Evolutionary conservation across 106 monocot genomes (phyloP).

Genomic region (Dendrobium catenatum): DNA sequence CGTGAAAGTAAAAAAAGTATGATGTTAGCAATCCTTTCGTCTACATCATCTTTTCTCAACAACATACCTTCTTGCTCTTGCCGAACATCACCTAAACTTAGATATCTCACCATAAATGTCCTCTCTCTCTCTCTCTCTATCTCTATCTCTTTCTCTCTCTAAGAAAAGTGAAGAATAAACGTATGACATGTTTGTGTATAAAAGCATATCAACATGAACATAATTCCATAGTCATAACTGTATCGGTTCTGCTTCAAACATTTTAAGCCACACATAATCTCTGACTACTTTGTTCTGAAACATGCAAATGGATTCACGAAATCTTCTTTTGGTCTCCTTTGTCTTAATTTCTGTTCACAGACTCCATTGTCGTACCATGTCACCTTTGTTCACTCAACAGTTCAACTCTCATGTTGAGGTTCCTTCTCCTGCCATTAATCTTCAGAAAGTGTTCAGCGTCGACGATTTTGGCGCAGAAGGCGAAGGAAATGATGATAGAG

Average conservation of each 20-base stretch:
- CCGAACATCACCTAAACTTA: conserved; percentile 3
- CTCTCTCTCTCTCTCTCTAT: too few relatives aligned
- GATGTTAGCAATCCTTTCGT: conserved; percentile 5
- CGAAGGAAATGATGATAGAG: conserved; percentile 3
- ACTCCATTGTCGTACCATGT: background rate
- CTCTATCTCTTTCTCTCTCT: background rate
- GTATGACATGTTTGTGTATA: background rate
- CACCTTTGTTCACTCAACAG: background rate
- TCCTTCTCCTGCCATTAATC: background rate
- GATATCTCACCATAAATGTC: background rate
- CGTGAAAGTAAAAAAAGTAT: background rate
- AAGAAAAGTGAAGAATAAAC: background rate
- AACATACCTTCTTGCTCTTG: background rate
- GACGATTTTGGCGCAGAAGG: conserved; percentile 13
- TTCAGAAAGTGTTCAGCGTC: background rate
- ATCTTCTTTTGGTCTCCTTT: conserved; percentile 3
- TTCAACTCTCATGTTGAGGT: background rate
- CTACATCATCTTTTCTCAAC: conserved; percentile 1
- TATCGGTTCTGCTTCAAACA: background rate
- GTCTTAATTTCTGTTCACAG: background rate
- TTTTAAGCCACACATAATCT: background rate
- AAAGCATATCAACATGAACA: background rate
- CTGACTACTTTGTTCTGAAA: too few relatives aligned
- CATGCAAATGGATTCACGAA: background rate
- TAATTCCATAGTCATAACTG: background rate